Evolutionary conservation across 495 filamentous ascomycete genomes (phyloP).

Genomic region (Daldinia childiae): DNA sequence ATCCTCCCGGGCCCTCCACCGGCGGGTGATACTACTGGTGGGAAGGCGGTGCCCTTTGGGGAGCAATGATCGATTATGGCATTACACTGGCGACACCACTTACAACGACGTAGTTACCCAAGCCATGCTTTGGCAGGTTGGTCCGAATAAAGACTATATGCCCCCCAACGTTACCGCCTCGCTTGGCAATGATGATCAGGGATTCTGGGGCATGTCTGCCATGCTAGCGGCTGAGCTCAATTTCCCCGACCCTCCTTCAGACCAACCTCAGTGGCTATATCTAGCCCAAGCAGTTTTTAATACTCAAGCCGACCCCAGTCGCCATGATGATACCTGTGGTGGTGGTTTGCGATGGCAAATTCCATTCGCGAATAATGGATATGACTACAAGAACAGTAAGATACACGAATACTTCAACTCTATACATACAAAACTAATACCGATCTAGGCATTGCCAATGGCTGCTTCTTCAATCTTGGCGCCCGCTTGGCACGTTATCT

Average conservation of each 20-base stretch:
- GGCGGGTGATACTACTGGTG: slow-evolving; percentile 66
- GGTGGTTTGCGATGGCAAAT: slow-evolving; percentile 86
- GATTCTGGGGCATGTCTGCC: slow-evolving; percentile 83
- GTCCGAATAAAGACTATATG: slow-evolving; percentile 68
- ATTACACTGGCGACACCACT: slow-evolving; percentile 69
- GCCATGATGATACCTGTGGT: slow-evolving; percentile 67
- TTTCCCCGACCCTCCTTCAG: slow-evolving; percentile 68
- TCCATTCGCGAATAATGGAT: slow-evolving; percentile 77
- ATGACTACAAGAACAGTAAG: slow-evolving; percentile 86
- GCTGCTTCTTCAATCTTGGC: slow-evolving; percentile 83
- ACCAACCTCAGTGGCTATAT: slow-evolving; percentile 75
- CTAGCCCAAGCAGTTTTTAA: slow-evolving; percentile 81
- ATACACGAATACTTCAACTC: slow-evolving; percentile 16
- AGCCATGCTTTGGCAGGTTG: slow-evolving; percentile 71
- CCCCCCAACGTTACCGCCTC: slow-evolving; percentile 76
- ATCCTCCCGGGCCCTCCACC: slow-evolving; percentile 67
- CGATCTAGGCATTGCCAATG: slow-evolving; percentile 68
- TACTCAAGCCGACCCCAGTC: slow-evolving; percentile 71
- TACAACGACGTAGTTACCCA: slow-evolving; percentile 69
- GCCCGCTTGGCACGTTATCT: slow-evolving; percentile 81
- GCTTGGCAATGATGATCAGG: slow-evolving; percentile 83
- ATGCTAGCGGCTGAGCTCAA: slow-evolving; percentile 78
- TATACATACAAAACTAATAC: slow-evolving; percentile 19
- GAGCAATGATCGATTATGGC: slow-evolving; percentile 74
- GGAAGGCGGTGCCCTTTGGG: slow-evolving; percentile 62